These are phyloP conservation scores for Trametes coccinea DNA, from an alignment of 768 basidiomycete species.

Conservation along the genomic window DNA sequence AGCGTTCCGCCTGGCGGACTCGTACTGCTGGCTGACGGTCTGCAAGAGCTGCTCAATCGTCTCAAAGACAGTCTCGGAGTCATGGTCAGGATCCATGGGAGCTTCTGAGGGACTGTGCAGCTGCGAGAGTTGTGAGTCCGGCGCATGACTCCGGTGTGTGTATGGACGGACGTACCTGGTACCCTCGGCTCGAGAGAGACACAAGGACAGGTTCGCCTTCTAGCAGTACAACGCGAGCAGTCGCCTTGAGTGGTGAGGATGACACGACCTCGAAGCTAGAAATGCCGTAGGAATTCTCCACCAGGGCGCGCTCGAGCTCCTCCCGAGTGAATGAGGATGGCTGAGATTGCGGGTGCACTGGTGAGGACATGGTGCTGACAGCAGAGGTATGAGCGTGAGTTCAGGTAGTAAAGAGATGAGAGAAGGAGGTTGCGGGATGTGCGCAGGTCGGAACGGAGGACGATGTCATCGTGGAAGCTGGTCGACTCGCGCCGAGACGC, in stretches of 20 bases:
- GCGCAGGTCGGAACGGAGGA: not conserved
- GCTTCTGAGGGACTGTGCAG: conserved; percentile 10
- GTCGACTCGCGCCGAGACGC: conserved; percentile 13
- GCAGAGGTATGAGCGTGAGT: not conserved
- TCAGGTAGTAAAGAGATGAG: not conserved
- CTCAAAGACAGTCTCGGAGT: conserved; percentile 44
- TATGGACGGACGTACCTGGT: conserved; percentile 41
- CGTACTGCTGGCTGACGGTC: conserved; percentile 55
- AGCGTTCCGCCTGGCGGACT: conserved; percentile 44
- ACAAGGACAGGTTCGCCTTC: conserved; percentile 54
- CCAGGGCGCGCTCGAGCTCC: conserved; percentile 56
- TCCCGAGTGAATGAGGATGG: conserved; percentile 35
- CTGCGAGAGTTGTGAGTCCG: conserved; percentile 1
- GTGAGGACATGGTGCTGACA: not conserved
- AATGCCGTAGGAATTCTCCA: conserved; percentile 61
- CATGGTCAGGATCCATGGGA: conserved; percentile 17
- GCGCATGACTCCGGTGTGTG: no score
- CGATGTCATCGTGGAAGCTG: conserved; percentile 13
- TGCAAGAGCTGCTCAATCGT: conserved; percentile 59
- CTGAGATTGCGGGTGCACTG: not conserved
- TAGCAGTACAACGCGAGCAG: conserved; percentile 53
- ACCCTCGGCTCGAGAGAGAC: conserved; percentile 54
- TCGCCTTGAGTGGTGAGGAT: conserved; percentile 47
- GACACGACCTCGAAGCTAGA: conserved; percentile 43
- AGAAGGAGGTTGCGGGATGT: not conserved